Evolutionary conservation across 306 rosid genomes (phyloP).

Genomic region (Ceratonia siliqua): DNA sequence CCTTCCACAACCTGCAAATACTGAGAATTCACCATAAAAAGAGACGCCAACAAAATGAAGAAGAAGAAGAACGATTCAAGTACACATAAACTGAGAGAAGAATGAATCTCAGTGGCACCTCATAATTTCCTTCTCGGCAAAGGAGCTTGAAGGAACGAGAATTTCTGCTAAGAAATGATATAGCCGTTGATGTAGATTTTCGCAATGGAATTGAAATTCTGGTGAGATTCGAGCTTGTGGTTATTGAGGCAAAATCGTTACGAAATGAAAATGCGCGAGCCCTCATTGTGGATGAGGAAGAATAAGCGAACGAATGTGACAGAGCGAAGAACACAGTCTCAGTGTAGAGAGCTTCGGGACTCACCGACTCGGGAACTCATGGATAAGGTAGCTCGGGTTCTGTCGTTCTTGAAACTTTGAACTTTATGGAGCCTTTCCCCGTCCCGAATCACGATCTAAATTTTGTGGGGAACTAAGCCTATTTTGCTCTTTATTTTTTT

Average conservation of each 20-base stretch:
- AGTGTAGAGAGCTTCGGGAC: not conserved
- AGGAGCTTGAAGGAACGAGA: conserved; percentile 8
- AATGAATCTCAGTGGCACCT: not conserved
- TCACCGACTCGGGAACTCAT: not conserved
- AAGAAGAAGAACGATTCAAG: not conserved
- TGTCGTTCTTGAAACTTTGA: too few relatives aligned
- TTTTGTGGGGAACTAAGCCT: too few relatives aligned
- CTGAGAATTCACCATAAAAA: not conserved
- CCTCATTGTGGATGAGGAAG: conserved; percentile 4
- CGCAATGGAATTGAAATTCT: not conserved
- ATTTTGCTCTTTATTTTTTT: too few relatives aligned
- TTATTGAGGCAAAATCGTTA: conserved; percentile 2
- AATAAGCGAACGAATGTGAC: not conserved
- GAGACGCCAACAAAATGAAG: not conserved
- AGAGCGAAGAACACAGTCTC: not conserved
- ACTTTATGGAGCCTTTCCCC: too few relatives aligned
- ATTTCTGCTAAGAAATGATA: conserved; percentile 14
- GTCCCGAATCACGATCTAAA: too few relatives aligned
- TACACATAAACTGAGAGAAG: not conserved
- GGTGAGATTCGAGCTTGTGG: not conserved
- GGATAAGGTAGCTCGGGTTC: not conserved
- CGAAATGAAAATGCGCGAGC: not conserved
- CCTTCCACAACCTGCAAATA: conserved; percentile 28
- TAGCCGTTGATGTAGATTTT: not conserved
- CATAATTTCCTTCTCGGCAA: not conserved